Conservation (phyloP, 2,329 filamentous ascomycete species). For the Neofusicoccum sp. region DNA sequence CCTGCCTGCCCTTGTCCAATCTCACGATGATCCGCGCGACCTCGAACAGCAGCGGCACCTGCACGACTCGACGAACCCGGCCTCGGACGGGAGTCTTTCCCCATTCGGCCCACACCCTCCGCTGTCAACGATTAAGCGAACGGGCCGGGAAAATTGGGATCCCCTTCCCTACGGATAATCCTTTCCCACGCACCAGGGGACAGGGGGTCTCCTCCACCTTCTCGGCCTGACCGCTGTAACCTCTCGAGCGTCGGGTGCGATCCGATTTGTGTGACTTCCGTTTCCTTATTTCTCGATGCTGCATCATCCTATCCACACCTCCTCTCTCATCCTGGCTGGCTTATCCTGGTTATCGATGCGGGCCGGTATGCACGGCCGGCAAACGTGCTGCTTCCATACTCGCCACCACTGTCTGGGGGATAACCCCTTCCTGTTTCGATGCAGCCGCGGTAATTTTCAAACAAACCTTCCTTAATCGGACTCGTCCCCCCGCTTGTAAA, state of each 20-base stretch:
- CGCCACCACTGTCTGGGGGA: not conserved
- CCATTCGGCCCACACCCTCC: slow-evolving; percentile 7
- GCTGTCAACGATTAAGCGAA: slow-evolving; percentile 15
- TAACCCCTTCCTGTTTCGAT: not conserved
- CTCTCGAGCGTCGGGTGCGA: slow-evolving; percentile 1
- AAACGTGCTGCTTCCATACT: not conserved
- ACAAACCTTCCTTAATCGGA: not conserved
- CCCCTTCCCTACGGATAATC: slow-evolving; percentile 17
- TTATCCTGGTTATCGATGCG: slow-evolving; percentile 4
- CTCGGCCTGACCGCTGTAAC: slow-evolving; percentile 9
- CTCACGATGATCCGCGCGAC: slow-evolving; percentile 17
- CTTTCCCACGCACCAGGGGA: slow-evolving; percentile 6
- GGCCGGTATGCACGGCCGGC: slow-evolving; percentile 12
- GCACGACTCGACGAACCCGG: slow-evolving; percentile 14
- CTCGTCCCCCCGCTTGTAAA: not conserved
- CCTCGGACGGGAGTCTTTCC: slow-evolving; percentile 8
- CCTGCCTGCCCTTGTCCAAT: slow-evolving; percentile 6
- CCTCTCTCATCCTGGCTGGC: not conserved
- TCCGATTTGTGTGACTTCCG: slow-evolving; percentile 14
- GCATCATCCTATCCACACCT: not conserved
- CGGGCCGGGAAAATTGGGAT: slow-evolving; percentile 18
- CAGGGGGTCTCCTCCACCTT: not conserved
- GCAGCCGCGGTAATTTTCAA: not conserved
- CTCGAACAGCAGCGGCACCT: slow-evolving; percentile 11
- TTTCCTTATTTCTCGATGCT: not conserved